Evolutionary conservation across 345 rosid genomes (phyloP).

Genomic region (Lumnitzera littorea): DNA sequence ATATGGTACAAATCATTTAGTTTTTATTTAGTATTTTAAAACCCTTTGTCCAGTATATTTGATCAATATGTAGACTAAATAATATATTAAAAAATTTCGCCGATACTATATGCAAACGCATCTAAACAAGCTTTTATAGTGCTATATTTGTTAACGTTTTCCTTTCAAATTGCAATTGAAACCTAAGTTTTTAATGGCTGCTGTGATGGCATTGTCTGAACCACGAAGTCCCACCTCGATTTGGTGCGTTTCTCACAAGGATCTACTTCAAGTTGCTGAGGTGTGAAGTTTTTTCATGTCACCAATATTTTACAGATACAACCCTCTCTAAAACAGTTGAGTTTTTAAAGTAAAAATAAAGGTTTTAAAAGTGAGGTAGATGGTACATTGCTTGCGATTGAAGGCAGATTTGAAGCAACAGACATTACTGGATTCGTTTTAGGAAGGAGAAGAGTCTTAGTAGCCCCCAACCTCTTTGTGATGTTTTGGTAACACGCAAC

Average conservation of each 20-base stretch:
- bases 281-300: background rate
- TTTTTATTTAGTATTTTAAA: too few species aligned
- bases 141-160: too few species aligned
- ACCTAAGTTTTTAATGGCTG: background rate
- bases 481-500: constrained; percentile 15
- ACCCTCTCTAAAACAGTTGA: background rate
- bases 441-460: constrained; percentile 19
- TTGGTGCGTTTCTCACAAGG: background rate
- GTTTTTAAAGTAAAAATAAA: background rate
- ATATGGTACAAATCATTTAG: too few species aligned
- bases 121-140: too few species aligned
- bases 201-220: background rate
- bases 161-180: background rate
- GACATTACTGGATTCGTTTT: background rate
- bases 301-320: background rate
- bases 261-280: background rate
- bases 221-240: background rate
- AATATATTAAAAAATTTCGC: too few species aligned
- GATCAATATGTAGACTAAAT: too few species aligned
- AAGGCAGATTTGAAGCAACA: constrained; percentile 9
- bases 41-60: too few species aligned
- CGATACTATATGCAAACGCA: too few species aligned
- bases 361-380: constrained; percentile 6
- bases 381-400: constrained; percentile 25
- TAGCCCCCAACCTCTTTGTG: constrained; percentile 9